A percentile compares a stretch with the other conserved stretches of the same genome.
phyloP scores from a whole-genome alignment of 1,284 basidiomycete genomes.

The Moniliophthora roreri region DNA sequence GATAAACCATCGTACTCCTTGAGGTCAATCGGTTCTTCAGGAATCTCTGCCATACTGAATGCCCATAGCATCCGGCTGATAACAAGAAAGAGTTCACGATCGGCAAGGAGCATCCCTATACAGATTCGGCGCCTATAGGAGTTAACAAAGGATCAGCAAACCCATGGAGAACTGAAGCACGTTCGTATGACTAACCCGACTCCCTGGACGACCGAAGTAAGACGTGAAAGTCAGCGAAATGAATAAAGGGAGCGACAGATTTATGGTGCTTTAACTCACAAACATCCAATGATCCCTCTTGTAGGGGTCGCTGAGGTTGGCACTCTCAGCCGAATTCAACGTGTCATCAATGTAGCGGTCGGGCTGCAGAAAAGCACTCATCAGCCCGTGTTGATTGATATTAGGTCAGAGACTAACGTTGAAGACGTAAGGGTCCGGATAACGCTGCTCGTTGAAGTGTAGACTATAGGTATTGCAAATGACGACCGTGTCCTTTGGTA shows the following conservation, averaged over 20 bases:
- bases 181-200: neutral
- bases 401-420: conserved; percentile 14
- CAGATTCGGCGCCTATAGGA: conserved; percentile 1
- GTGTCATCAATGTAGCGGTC: conserved; percentile 32
- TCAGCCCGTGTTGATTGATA: too few relatives aligned
- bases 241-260: too few relatives aligned
- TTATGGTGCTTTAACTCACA: conserved; percentile 11
- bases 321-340: conserved; percentile 29
- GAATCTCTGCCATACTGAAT: conserved; percentile 22
- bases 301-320: conserved; percentile 37
- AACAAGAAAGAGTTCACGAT: conserved; percentile 3
- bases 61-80: conserved; percentile 2
- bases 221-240: too few relatives aligned
- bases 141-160: too few relatives aligned
- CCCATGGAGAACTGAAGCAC: neutral
- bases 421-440: conserved; percentile 29
- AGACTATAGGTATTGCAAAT: conserved; percentile 39
- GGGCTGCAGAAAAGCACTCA: conserved; percentile 14
- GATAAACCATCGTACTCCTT: conserved; percentile 42
- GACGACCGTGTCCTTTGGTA: conserved; percentile 38
- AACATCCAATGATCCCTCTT: conserved; percentile 47
- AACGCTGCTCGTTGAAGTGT: conserved; percentile 37
- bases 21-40: conserved; percentile 36
- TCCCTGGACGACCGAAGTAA: neutral
- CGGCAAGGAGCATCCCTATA: conserved; percentile 1